Evolutionary conservation across 163 green algal species (phyloP), one percentile per base, ranked within the genome.

Genomic region (Prototheca wickerhamii): DNA sequence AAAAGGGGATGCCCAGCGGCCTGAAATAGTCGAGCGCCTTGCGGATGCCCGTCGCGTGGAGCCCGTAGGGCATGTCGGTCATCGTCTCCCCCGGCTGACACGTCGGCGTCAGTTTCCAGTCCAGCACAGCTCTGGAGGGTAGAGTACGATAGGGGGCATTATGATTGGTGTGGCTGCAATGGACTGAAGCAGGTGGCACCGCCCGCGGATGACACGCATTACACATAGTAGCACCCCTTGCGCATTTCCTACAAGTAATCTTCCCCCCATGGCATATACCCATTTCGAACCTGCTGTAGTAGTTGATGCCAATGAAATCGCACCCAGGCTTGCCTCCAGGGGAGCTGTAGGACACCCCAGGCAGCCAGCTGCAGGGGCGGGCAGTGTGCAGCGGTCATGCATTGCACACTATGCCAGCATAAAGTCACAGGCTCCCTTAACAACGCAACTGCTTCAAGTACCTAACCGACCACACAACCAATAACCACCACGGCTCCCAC

Each of bases 41-140:
- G 55, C 67, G 28, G 37, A 71, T 18, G 55, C 53, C 70, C 17
- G 76, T 65, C 3, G 79, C 59, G 64, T 82, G 81, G 33, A 86
- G 68, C 8, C 74, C 64, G 65, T 91, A 93, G 35, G 82, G 85
- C 86, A 95, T 94, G 75, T 95, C 88, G 3, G 83, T 94, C 85
- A 90, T 91, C 7, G 83, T 62, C 66, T 93, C 88, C 6, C 73
- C 69, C 18, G 61, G 59, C 67, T 73, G 66, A 68, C 71, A 79
- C 23, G 57, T 65, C 8, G 83, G 75, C 44, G 49, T 40, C 32
- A 89, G 71, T 65, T 74, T 80, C 77, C 77, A 81, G 65, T 86
- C 74, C 26, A 86, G 71, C 3, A 75, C 29, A 4, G 73, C 73
- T 56, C 75, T 76, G 63, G n/a, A n/a, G n/a, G n/a, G n/a, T n/a